Base-by-base conservation (phyloP, 2,329 filamentous ascomycete genomes). In the Colletotrichum incanum region DNA sequence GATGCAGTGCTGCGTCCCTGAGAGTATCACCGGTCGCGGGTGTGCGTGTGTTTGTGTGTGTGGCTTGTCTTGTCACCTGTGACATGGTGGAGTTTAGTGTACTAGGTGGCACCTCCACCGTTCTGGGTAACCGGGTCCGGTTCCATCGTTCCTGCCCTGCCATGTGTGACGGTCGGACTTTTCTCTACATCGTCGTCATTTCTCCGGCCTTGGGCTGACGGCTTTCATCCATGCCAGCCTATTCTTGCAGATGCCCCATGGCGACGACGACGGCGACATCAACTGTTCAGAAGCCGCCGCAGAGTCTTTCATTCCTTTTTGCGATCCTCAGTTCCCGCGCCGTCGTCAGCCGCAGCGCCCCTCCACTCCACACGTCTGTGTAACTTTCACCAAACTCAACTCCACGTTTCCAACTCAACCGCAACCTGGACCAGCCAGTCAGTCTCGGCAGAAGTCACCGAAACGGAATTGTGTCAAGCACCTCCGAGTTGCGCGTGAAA, bases 361-460 rank as follows among this genome's bases (percentile, higher is more conserved):
- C 49, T 43, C 31, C 20, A n/a, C 43, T 49, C 20, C n/a, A 12
- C 16, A 52, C 37, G 62, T 45, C 28, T 50, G 34, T 23, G 34
- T 26, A 11, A 11, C n/a, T 58, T 39, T 41, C 8, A 23, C n/a
- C 26, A 58, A 58, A 58, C 55, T 16, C 55, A 41, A 58, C 55
- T 41, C n/a, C 37, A 58, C n/a, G 54, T 58, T 58, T 58, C 28
- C 50, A 37, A 34, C 28, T 26, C 6, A 18, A 58, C 37, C 20
- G n/a, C 34, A 34, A 41, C 34, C n/a, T 58, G 34, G 37, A 26
- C 37, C 54, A 26, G 28, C 49, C 23, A 34, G 49, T 31, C 49
- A n/a, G 34, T 64, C 61, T 55, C 61, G 61, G 49, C 61, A 64
- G 37, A 41, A 31, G 34, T 28, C n/a, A 63, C 60, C 31, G 28